Evolutionary conservation across 2,329 filamentous ascomycete species (phyloP), one percentile per base, ranked within the genome.

Genomic region (Sporothrix euskadiensis): DNA sequence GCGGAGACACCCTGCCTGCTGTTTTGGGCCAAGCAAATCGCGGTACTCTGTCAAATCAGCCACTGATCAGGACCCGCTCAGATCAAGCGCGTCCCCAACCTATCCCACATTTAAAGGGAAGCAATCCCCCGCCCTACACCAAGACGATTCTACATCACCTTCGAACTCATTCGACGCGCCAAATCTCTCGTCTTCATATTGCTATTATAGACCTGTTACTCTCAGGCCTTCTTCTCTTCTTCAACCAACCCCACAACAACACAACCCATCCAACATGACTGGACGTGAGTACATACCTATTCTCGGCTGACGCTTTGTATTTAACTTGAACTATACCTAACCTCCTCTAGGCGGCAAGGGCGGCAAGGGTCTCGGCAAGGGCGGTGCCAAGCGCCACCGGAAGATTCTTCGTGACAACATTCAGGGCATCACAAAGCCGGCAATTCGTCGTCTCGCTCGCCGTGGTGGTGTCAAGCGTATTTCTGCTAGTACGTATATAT

Each of bases 401-500:
- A 98, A 98, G 93, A 98, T 98, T 88, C 90, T 98, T 85, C 94
- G 94, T 86, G 94, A 97, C 92, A 98, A 97, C 92, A 98, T 98
- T 83, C 94, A 98, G 88, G 94, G 94, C 87, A 98, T 98, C 83
- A 98, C 94, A 82, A 98, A 98, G 92, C 94, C 94, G 81, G 94
- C 94, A 81, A 98, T 98, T 86, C 92, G 94, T 82, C 94, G 94
- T 97, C 94, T 98, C 84, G 94, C 94, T 78, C 94, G 94, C 87
- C 94, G 94, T 96, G 94, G 94, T 85, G 94, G 94, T 94, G 94
- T 98, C 89, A 98, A 98, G 93, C 94, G 94, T 97, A 98, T 98
- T 82, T 97, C 94, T 81, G 94, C 94, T 83, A 97, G 91, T 93
- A 89, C 83, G 88, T 86, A 7, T n/a, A 7, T 12, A 1, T 12